Evolutionary conservation across 2,329 filamentous ascomycete species (phyloP).

Genomic region (Fusarium algeriense): DNA sequence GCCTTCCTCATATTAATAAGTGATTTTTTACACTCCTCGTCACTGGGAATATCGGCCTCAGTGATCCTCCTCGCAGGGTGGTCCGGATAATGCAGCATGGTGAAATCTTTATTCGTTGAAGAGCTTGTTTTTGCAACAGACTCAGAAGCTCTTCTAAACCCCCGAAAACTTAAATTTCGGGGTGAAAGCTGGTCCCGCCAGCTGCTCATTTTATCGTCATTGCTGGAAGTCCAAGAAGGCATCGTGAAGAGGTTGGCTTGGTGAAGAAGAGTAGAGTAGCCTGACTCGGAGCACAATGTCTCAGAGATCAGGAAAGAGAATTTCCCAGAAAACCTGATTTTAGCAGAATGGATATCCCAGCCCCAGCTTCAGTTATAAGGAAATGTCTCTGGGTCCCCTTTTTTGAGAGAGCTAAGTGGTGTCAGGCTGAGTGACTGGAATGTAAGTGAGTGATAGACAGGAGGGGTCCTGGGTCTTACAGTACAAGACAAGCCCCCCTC

Average conservation of each 20-base stretch:
- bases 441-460: conserved; percentile 36
- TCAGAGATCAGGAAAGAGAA: conserved; percentile 12
- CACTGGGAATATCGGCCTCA: conserved; percentile 41
- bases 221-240: conserved; percentile 32
- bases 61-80: conserved; percentile 36
- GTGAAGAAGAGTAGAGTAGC: neutral
- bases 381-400: conserved; percentile 7
- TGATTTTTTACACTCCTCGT: conserved; percentile 39
- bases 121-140: conserved; percentile 23
- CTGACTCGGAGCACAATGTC: conserved; percentile 21
- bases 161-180: conserved; percentile 31
- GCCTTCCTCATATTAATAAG: conserved; percentile 35
- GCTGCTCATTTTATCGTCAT: conserved; percentile 39
- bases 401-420: conserved; percentile 17
- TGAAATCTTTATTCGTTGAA: conserved; percentile 26
- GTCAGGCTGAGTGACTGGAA: conserved; percentile 32
- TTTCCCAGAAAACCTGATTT: conserved; percentile 18
- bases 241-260: conserved; percentile 21
- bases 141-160: conserved; percentile 39
- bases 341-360: neutral
- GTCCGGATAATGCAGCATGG: conserved; percentile 44
- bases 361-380: conserved; percentile 29
- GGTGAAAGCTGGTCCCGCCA: conserved; percentile 42
- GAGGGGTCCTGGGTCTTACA: conserved; percentile 12
- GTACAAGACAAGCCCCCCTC: neutral